Evolutionary conservation across 495 filamentous ascomycete genomes (phyloP).

Genomic region (Cetradonia linearis): DNA sequence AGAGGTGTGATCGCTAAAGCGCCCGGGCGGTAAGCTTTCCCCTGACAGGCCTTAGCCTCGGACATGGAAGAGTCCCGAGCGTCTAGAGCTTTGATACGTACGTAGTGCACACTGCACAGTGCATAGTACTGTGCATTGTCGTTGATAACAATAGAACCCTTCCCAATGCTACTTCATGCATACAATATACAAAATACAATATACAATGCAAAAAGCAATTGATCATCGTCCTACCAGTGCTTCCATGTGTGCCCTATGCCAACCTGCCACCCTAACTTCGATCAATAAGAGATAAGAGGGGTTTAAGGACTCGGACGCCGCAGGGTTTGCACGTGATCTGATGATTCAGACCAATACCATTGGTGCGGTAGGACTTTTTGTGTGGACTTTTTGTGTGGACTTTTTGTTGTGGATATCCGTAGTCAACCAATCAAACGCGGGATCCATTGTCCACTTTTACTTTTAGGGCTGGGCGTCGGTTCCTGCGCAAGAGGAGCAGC

Average conservation of each 20-base stretch:
- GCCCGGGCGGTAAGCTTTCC: not conserved
- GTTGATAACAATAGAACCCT: constrained; percentile 2
- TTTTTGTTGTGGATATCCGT: not conserved
- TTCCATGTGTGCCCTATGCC: not conserved
- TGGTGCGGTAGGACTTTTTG: not conserved
- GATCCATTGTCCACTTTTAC: not conserved
- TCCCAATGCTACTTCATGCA: not conserved
- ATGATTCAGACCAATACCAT: not conserved
- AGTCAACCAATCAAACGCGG: not conserved
- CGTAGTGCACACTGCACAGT: too few relatives aligned
- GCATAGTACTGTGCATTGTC: too few relatives aligned
- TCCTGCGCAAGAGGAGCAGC: not conserved
- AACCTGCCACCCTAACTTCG: too few relatives aligned
- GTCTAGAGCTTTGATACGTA: not conserved
- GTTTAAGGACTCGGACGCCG: too few relatives aligned
- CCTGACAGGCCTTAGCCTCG: not conserved
- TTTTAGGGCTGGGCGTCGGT: not conserved
- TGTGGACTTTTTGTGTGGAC: not conserved
- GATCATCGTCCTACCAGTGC: not conserved
- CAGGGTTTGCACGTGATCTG: too few relatives aligned
- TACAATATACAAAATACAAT: not conserved
- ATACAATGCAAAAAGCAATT: not conserved
- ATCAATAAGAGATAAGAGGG: too few relatives aligned
- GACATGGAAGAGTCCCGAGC: not conserved
- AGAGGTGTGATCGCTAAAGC: not conserved